Evolutionary conservation across 345 rosid species (phyloP).

Genomic region (Abelmoschus esculentus): DNA sequence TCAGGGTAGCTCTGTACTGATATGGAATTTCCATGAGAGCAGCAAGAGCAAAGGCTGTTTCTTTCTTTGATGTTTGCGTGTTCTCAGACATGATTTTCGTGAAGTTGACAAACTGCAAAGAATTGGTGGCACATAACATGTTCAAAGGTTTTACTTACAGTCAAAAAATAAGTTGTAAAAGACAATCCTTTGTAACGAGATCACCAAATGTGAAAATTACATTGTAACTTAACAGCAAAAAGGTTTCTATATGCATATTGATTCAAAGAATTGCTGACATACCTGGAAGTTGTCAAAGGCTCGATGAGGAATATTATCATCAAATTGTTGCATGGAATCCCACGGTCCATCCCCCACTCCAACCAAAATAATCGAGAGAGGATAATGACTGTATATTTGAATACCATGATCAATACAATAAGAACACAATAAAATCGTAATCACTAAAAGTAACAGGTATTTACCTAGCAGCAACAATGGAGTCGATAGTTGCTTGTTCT

Average conservation of each 20-base stretch:
- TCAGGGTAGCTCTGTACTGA: constrained; percentile 78
- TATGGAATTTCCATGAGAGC: constrained; percentile 94
- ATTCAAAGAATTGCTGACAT: constrained; percentile 4
- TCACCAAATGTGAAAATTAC: neutral
- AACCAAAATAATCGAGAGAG: constrained; percentile 80
- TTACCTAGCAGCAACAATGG: constrained; percentile 92
- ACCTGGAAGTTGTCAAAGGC: constrained; percentile 96
- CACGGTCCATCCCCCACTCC: constrained; percentile 99
- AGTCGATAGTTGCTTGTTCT: constrained; percentile 73
- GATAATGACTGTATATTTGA: constrained; percentile 48
- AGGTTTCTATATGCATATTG: neutral
- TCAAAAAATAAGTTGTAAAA: neutral
- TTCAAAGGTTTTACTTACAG: neutral
- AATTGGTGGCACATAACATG: neutral
- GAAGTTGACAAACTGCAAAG: constrained; percentile 78
- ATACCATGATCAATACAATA: constrained; percentile 18
- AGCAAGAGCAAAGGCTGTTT: constrained; percentile 84
- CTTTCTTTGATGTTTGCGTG: constrained; percentile 52
- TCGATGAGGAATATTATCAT: constrained; percentile 83
- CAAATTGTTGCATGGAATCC: constrained; percentile 85
- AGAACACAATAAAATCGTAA: neutral
- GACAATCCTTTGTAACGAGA: neutral
- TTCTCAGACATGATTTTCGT: constrained; percentile 77
- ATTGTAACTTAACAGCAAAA: neutral
- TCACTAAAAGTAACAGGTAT: constrained; percentile 3